Evolutionary conservation across 2,329 filamentous ascomycete species (phyloP).

Genomic region (Paecilomyces dactylethromorphus): DNA sequence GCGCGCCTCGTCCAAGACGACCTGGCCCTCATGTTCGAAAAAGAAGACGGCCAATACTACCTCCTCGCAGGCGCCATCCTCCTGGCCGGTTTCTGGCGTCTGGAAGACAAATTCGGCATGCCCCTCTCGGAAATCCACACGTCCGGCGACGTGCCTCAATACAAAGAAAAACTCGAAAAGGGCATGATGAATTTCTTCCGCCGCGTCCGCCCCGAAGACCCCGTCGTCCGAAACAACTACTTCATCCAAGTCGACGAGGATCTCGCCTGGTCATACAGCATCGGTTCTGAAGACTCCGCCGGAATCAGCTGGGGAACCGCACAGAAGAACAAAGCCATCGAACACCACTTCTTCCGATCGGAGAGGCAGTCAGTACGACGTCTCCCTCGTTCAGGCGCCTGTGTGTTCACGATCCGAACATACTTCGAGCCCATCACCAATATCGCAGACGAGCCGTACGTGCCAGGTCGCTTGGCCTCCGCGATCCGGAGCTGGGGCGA

Average conservation of each 20-base stretch:
- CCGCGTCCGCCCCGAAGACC: conserved; percentile 60
- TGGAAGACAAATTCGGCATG: conserved; percentile 78
- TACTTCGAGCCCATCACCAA: conserved; percentile 69
- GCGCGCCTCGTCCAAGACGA: conserved; percentile 75
- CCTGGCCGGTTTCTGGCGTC: conserved; percentile 75
- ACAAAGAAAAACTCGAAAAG: conserved; percentile 62
- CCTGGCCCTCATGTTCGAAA: conserved; percentile 76
- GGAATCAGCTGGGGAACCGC: conserved; percentile 68
- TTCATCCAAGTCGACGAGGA: conserved; percentile 80
- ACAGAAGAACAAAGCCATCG: conserved; percentile 64
- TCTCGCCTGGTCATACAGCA: conserved; percentile 68
- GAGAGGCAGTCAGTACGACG: conserved; percentile 66
- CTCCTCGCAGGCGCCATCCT: conserved; percentile 70
- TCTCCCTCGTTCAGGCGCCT: conserved; percentile 50
- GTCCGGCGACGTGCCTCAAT: conserved; percentile 68
- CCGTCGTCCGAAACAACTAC: conserved; percentile 70
- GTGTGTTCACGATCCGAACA: conserved; percentile 72
- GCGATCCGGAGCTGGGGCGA: conserved; percentile 76
- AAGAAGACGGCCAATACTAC: conserved; percentile 70
- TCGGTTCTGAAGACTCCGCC: conserved; percentile 63
- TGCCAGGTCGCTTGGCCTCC: conserved; percentile 70
- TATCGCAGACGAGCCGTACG: conserved; percentile 64
- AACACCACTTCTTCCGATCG: conserved; percentile 70
- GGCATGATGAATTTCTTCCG: conserved; percentile 79
- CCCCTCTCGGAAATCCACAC: conserved; percentile 72